Evolutionary conservation across 2,329 filamentous ascomycete species (phyloP).

Genomic region (Phyllosticta paracitricarpa): DNA sequence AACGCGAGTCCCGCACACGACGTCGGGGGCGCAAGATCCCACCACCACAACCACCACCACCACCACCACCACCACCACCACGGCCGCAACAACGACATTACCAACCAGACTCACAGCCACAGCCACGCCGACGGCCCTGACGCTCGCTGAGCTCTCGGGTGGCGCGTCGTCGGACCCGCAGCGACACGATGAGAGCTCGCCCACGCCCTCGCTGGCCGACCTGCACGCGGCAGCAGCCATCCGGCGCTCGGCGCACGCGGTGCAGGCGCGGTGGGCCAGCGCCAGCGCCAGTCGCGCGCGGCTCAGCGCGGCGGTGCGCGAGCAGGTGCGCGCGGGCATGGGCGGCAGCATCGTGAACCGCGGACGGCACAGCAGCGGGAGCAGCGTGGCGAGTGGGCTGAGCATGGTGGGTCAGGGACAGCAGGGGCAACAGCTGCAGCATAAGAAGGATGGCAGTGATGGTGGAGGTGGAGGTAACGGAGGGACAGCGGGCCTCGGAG

Average conservation of each 20-base stretch:
- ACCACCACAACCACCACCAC: not conserved
- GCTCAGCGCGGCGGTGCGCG: slow-evolving; percentile 3
- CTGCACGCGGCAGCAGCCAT: slow-evolving; percentile 1
- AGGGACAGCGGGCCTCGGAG: not conserved
- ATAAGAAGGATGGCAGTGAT: not conserved
- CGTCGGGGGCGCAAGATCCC: not conserved
- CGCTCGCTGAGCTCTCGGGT: not conserved
- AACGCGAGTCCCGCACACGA: not conserved
- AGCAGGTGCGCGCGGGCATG: not conserved
- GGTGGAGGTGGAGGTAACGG: not conserved
- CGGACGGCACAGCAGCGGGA: not conserved
- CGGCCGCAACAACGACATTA: not conserved
- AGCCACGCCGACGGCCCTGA: not conserved
- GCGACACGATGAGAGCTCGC: not conserved
- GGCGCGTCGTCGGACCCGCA: not conserved
- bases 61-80: no score
- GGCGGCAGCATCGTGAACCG: slow-evolving; percentile 6
- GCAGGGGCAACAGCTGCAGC: no score
- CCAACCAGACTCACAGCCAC: not conserved
- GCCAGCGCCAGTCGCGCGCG: not conserved
- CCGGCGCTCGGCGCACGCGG: not conserved
- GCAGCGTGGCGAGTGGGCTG: not conserved
- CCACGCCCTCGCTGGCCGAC: not conserved
- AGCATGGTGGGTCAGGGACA: not conserved
- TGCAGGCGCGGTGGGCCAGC: not conserved